These are phyloP conservation scores for Globisporangium okanoganense DNA, from an alignment of 352 stramenopile species.

Conservation along the genomic window DNA sequence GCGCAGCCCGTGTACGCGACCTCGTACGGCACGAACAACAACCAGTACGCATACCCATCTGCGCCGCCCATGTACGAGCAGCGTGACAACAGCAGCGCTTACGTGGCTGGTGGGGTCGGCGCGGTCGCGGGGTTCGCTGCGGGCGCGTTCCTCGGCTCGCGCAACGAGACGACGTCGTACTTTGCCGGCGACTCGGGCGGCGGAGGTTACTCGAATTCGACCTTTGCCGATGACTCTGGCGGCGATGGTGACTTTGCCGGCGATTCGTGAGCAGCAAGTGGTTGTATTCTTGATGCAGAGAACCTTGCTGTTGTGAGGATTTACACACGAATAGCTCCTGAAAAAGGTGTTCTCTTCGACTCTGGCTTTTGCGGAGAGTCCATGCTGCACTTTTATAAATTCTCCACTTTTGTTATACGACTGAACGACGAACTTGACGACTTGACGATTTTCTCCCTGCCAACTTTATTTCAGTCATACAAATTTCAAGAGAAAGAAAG, in stretches of 20 bases:
- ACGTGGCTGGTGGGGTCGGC: slow-evolving; percentile 39
- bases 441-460: no score
- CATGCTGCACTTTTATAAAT: no score
- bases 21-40: slow-evolving; percentile 2
- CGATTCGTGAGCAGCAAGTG: slow-evolving; percentile 43
- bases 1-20: slow-evolving; percentile 23
- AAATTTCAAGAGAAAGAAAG: no score
- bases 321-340: no score
- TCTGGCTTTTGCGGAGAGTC: no score
- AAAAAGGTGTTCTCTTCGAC: no score
- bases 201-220: slow-evolving; percentile 10
- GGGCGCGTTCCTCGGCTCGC: slow-evolving; percentile 43
- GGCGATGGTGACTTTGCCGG: slow-evolving; percentile 52
- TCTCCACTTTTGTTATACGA: no score
- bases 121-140: slow-evolving; percentile 45
- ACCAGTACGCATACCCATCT: slow-evolving; percentile 46
- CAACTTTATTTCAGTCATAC: no score
- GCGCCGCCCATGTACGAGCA: slow-evolving; percentile 30
- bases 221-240: slow-evolving; percentile 35
- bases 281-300: not conserved
- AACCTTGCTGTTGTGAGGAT: no score
- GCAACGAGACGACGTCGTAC: slow-evolving; percentile 20
- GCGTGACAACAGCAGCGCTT: slow-evolving; percentile 14
- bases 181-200: slow-evolving; percentile 36
- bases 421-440: no score